These are phyloP conservation scores for Corynascus novoguineensis DNA, from an alignment of 495 filamentous ascomycete genomes.

Conservation along the genomic window DNA sequence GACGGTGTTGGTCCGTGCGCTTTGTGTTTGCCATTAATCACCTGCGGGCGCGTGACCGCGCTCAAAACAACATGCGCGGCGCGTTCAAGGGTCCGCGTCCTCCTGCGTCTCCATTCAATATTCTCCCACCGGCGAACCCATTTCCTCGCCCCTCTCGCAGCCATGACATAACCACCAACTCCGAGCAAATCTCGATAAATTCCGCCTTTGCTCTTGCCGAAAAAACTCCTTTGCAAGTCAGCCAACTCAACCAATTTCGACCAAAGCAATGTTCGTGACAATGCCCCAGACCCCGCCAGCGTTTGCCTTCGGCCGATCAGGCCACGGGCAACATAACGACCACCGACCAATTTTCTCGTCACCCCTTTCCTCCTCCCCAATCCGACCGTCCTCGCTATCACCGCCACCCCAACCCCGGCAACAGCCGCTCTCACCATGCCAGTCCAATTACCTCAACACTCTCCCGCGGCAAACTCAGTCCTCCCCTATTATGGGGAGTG, in stretches of 20 bases:
- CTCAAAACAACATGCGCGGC: slow-evolving; percentile 4
- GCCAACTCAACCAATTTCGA: background rate
- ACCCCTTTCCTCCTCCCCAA: slow-evolving; percentile 18
- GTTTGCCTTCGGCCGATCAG: slow-evolving; percentile 4
- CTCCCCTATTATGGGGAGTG: slow-evolving; percentile 4
- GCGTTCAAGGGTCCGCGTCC: slow-evolving; percentile 9
- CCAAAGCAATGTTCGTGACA: slow-evolving; percentile 1
- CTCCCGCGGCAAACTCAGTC: slow-evolving; percentile 9
- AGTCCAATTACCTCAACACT: slow-evolving; percentile 1
- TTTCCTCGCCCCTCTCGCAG: background rate
- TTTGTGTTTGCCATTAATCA: slow-evolving; percentile 10
- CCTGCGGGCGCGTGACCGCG: slow-evolving; percentile 4
- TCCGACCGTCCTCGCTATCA: slow-evolving; percentile 7
- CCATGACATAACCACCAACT: slow-evolving; percentile 5
- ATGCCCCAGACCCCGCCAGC: slow-evolving; percentile 12
- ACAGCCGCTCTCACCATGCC: background rate
- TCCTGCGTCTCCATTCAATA: background rate
- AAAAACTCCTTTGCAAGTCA: background rate
- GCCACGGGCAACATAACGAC: background rate
- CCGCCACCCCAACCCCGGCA: background rate
- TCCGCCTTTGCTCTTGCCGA: background rate
- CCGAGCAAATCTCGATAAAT: background rate
- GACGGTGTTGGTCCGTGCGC: background rate
- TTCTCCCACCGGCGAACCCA: background rate
- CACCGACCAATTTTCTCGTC: slow-evolving; percentile 15